Conservation (phyloP, 2,329 filamentous ascomycete species). For the Amauroascus niger region DNA sequence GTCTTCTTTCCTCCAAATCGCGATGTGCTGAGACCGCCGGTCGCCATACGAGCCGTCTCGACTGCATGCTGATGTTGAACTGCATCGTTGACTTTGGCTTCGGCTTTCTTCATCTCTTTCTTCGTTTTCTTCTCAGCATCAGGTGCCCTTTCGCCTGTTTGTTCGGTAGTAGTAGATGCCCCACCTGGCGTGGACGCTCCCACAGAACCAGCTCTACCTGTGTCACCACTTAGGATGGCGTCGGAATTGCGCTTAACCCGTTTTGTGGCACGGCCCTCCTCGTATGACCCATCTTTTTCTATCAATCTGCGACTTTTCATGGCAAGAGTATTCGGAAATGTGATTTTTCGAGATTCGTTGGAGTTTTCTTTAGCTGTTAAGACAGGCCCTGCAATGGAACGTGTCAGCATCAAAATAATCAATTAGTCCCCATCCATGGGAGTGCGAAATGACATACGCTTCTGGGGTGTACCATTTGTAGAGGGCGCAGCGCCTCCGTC, state of each 20-base stretch:
- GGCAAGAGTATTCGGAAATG: slow-evolving; percentile 27
- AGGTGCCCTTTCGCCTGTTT: slow-evolving; percentile 42
- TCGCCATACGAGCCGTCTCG: slow-evolving; percentile 66
- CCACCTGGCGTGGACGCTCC: slow-evolving; percentile 54
- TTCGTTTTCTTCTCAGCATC: slow-evolving; percentile 63
- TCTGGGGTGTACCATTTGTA: slow-evolving; percentile 21
- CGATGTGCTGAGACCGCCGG: slow-evolving; percentile 52
- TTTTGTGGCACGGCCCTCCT: slow-evolving; percentile 61
- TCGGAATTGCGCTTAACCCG: slow-evolving; percentile 52
- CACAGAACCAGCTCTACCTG: slow-evolving; percentile 46
- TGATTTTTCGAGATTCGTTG: slow-evolving; percentile 33
- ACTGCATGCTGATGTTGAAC: slow-evolving; percentile 75
- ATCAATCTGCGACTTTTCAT: slow-evolving; percentile 52
- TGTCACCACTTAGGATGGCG: slow-evolving; percentile 44
- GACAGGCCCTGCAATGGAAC: neutral
- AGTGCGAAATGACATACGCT: slow-evolving; percentile 28
- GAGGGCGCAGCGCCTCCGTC: slow-evolving; percentile 12
- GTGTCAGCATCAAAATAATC: neutral
- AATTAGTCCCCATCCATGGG: neutral
- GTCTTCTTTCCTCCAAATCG: slow-evolving; percentile 37
- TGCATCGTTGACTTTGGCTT: slow-evolving; percentile 63
- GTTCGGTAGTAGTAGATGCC: slow-evolving; percentile 35
- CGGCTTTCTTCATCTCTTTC: slow-evolving; percentile 75
- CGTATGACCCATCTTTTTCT: slow-evolving; percentile 57
- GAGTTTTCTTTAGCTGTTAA: neutral